A percentile compares a stretch with the other conserved stretches of the same genome.
Evolutionary conservation across 768 basidiomycete genomes (phyloP).

Genomic region (Mycena galopus): DNA sequence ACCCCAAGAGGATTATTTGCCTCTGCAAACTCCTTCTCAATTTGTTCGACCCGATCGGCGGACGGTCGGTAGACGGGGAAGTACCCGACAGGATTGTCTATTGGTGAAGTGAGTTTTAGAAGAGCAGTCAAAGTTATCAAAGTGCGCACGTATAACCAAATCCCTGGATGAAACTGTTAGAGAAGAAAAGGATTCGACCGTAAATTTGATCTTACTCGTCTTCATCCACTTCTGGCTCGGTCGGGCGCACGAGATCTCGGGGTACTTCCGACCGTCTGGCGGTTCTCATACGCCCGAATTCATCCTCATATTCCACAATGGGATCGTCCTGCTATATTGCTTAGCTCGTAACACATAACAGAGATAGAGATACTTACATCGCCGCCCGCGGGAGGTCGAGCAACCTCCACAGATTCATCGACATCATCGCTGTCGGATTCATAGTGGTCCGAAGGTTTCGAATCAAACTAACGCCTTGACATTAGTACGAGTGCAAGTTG

Average conservation of each 20-base stretch:
- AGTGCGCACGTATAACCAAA: slow-evolving; percentile 66
- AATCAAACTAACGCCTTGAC: slow-evolving; percentile 71
- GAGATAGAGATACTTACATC: slow-evolving; percentile 55
- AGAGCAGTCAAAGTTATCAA: not conserved
- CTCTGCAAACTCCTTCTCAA: slow-evolving; percentile 78
- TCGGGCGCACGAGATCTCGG: slow-evolving; percentile 64
- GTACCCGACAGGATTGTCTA: slow-evolving; percentile 85
- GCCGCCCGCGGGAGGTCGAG: slow-evolving; percentile 69
- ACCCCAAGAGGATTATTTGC: slow-evolving; percentile 76
- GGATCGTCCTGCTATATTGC: slow-evolving; percentile 72
- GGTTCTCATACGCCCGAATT: slow-evolving; percentile 84
- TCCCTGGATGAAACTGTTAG: slow-evolving; percentile 56
- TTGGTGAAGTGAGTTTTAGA: slow-evolving; percentile 10
- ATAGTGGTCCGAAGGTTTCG: slow-evolving; percentile 63
- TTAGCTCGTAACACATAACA: not conserved
- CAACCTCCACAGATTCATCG: slow-evolving; percentile 81
- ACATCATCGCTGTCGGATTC: slow-evolving; percentile 82
- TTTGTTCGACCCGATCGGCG: slow-evolving; percentile 81
- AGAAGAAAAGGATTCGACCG: not conserved
- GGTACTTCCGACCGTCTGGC: slow-evolving; percentile 83
- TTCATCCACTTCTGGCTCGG: slow-evolving; percentile 61
- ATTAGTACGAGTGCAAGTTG: not conserved
- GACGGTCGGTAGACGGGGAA: slow-evolving; percentile 93
- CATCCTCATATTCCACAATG: slow-evolving; percentile 87
- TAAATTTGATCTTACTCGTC: slow-evolving; percentile 64